Base-by-base conservation (phyloP, 169 alveolate genomes). In the Besnoitia besnoiti region DNA sequence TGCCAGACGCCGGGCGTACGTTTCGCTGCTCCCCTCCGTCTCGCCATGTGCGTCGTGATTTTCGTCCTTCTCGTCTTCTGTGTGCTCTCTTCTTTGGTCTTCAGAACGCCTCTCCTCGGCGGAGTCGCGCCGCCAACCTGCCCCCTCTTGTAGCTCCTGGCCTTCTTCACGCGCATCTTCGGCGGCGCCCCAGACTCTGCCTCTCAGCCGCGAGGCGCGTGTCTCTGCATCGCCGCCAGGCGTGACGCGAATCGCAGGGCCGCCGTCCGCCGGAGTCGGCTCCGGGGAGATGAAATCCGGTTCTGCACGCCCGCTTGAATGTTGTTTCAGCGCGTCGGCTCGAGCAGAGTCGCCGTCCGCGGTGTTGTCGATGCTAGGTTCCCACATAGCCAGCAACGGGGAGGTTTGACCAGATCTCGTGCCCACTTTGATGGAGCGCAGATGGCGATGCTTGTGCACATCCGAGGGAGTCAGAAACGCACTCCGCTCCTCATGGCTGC, bases 371-470 rank as follows among this genome's bases (percentile, higher is more conserved):
- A 73, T 19, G 82, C 24, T 73, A n/a, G 82, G 82, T 19, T 73
- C 82, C 82, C 82, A 73, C 82, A 73, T 73, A 1, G 82, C 82
- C 14, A 73, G 39, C 47, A 73, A 27, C 8, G 82, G 82, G 82
- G 82, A n/a, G 14, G 14, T 27, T 19, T 2, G 14, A 27, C 82
- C 82, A 12, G 82, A 73, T 7, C 8, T 0, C 2, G 3, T 1
- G 82, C n/a, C 46, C 39, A 42, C 0, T 16, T 73, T 73, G 44
- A 73, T 10, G n/a, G 82, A 73, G 27, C 46, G 82, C 44, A 73
- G 82, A 35, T 16, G 44, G n/a, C 82, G 82, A 37, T n/a, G 16
- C 82, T 73, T 73, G n/a, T 51, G 67, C 24, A 51, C 67, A 51
- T 24, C 67, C 67, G 46, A 4, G 24, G 39, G 82, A 24, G 46